phyloP scores from a whole-genome alignment of 352 stramenopile genomes.

The Phytopythium delawarense region DNA sequence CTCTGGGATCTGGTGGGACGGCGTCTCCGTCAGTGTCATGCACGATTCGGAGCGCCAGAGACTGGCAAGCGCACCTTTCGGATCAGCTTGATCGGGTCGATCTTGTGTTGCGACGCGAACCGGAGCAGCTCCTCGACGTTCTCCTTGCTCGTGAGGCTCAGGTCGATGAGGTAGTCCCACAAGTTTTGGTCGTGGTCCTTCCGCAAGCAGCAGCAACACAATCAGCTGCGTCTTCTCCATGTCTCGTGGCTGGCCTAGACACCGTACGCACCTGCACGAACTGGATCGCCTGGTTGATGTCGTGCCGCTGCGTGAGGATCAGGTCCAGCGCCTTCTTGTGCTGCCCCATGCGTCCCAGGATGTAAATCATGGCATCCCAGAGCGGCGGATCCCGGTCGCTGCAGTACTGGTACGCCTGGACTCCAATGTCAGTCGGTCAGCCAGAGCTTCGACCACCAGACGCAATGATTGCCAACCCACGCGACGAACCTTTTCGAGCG shows the following conservation, averaged over 20 bases:
- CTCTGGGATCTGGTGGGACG: conserved; percentile 51
- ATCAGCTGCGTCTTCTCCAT: neutral
- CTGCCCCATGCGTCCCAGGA: conserved; percentile 80
- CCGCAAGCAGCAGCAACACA: neutral
- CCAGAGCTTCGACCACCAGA: too few species aligned
- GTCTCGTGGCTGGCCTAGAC: neutral
- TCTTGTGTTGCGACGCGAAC: conserved; percentile 76
- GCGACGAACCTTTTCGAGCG: conserved; percentile 63
- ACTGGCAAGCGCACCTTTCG: conserved; percentile 42
- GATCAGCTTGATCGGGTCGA: conserved; percentile 83
- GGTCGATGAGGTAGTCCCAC: conserved; percentile 83
- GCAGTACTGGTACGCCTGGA: conserved; percentile 75
- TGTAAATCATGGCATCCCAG: conserved; percentile 87
- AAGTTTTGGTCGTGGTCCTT: conserved; percentile 64
- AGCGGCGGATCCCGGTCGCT: conserved; percentile 62
- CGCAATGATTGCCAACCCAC: neutral
- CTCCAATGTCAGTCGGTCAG: neutral
- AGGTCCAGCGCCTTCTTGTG: conserved; percentile 83
- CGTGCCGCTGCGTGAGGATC: conserved; percentile 73
- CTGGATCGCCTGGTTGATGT: conserved; percentile 81
- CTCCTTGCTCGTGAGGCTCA: conserved; percentile 70
- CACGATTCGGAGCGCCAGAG: neutral
- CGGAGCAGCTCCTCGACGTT: conserved; percentile 72
- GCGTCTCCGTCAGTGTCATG: neutral
- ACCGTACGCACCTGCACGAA: conserved; percentile 53